phyloP scores from a whole-genome alignment of 2,329 filamentous ascomycete species.

The Didymella segeticola region DNA sequence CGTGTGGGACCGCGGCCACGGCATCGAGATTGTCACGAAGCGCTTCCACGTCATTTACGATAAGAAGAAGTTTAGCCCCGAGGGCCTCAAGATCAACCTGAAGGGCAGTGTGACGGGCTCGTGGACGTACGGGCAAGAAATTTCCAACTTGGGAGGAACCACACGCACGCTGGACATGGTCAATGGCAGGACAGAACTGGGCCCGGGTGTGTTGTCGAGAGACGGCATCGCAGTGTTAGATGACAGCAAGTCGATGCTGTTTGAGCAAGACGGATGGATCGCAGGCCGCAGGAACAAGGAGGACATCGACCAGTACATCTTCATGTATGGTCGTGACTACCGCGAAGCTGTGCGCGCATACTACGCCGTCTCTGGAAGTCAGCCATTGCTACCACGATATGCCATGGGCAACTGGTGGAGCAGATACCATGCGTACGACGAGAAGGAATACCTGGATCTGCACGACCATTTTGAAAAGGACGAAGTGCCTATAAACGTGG shows the following conservation, averaged over 20 bases:
- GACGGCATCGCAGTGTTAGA: slow-evolving; percentile 62
- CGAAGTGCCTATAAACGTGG: slow-evolving; percentile 64
- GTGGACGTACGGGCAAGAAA: slow-evolving; percentile 61
- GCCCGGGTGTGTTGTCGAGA: slow-evolving; percentile 59
- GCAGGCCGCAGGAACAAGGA: slow-evolving; percentile 55
- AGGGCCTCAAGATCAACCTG: slow-evolving; percentile 57
- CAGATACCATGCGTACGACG: slow-evolving; percentile 65
- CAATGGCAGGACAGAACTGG: slow-evolving; percentile 60
- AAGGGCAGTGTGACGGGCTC: slow-evolving; percentile 52
- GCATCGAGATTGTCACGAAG: slow-evolving; percentile 63
- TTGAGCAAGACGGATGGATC: slow-evolving; percentile 61
- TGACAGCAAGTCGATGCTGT: slow-evolving; percentile 64
- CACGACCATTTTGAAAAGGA: slow-evolving; percentile 63
- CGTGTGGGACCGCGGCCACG: slow-evolving; percentile 54
- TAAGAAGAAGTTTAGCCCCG: slow-evolving; percentile 61
- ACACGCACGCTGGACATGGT: slow-evolving; percentile 62
- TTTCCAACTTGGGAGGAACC: slow-evolving; percentile 56
- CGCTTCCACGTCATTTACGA: slow-evolving; percentile 65
- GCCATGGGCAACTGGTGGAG: slow-evolving; percentile 72
- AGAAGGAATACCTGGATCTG: slow-evolving; percentile 62
- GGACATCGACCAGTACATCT: slow-evolving; percentile 66
- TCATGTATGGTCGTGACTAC: slow-evolving; percentile 65
- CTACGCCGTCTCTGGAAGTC: slow-evolving; percentile 63
- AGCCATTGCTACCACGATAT: slow-evolving; percentile 64
- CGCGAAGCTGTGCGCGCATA: slow-evolving; percentile 61